A percentile compares a stretch with the other conserved stretches of the same genome.
Conservation (phyloP, 1,284 basidiomycete species). For the Wallemia mellicola region DNA sequence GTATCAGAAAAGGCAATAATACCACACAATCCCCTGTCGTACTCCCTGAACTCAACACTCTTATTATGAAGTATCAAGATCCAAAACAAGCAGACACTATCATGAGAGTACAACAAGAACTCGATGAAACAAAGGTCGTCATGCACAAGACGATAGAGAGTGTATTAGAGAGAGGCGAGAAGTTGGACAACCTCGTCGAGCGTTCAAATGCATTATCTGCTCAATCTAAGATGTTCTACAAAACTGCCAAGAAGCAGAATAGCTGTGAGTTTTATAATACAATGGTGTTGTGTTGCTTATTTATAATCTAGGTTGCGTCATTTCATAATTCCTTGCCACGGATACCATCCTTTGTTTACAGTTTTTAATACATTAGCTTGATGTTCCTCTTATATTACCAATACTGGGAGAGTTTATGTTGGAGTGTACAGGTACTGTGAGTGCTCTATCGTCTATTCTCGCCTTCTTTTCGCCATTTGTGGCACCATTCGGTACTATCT, state of each 20-base stretch:
- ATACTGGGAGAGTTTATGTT: background rate
- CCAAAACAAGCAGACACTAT: conserved; percentile 93
- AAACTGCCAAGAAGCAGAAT: conserved; percentile 49
- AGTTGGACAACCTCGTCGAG: conserved; percentile 86
- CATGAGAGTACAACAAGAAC: conserved; percentile 90
- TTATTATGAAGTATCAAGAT: conserved; percentile 85
- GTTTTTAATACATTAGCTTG: background rate
- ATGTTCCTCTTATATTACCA: background rate
- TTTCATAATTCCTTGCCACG: background rate
- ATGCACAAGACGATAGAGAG: conserved; percentile 98
- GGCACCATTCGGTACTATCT: background rate
- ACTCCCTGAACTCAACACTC: conserved; percentile 32
- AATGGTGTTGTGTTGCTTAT: background rate
- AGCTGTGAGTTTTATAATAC: background rate
- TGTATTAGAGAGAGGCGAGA: conserved; percentile 84
- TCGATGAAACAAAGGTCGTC: conserved; percentile 98
- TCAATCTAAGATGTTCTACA: conserved; percentile 84
- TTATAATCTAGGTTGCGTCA: background rate
- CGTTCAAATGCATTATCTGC: conserved; percentile 66
- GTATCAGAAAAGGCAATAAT: background rate
- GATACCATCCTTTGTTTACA: background rate
- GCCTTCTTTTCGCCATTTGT: background rate
- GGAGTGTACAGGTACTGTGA: background rate
- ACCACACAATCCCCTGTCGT: conserved; percentile 9
- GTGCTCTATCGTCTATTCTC: background rate